Conservation (phyloP, 140 eudicot species). For the Bidens hawaiensis region DNA sequence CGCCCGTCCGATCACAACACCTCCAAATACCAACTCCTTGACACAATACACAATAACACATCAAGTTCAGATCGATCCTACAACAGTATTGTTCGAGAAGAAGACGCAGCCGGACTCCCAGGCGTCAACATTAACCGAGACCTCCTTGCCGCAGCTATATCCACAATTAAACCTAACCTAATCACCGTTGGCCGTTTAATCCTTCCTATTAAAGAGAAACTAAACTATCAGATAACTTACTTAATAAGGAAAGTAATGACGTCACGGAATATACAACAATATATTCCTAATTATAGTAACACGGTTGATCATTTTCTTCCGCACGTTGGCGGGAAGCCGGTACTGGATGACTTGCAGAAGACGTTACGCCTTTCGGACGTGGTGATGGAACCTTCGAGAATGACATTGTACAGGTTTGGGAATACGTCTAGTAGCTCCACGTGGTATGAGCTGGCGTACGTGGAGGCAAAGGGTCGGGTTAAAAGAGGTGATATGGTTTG, state of each 20-base stretch:
- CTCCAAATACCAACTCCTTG: constrained; percentile 42
- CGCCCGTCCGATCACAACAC: constrained; percentile 21
- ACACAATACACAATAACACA: constrained; percentile 38
- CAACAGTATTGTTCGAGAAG: constrained; percentile 36
- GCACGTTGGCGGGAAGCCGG: constrained; percentile 51
- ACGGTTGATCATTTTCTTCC: constrained; percentile 45
- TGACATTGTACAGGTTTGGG: constrained; percentile 50
- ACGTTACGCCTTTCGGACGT: constrained; percentile 27
- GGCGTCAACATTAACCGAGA: constrained; percentile 36
- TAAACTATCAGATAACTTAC: constrained; percentile 16
- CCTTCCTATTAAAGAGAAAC: constrained; percentile 42
- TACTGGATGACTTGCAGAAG: constrained; percentile 45
- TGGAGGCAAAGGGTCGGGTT: constrained; percentile 46
- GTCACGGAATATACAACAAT: constrained; percentile 13
- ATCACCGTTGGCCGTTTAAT: constrained; percentile 36
- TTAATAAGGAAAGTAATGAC: constrained; percentile 16
- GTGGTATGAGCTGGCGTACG: constrained; percentile 52
- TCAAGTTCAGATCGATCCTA: constrained; percentile 37
- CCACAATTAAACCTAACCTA: constrained; percentile 34
- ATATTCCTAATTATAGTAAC: constrained; percentile 31
- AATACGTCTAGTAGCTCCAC: constrained; percentile 53
- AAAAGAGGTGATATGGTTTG: constrained; percentile 38
- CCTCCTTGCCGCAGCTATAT: constrained; percentile 34
- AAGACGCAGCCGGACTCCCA: constrained; percentile 18
- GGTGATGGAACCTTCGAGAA: constrained; percentile 53